phyloP scores from a whole-genome alignment of 306 rosid species.

The Vigna unguiculata region DNA sequence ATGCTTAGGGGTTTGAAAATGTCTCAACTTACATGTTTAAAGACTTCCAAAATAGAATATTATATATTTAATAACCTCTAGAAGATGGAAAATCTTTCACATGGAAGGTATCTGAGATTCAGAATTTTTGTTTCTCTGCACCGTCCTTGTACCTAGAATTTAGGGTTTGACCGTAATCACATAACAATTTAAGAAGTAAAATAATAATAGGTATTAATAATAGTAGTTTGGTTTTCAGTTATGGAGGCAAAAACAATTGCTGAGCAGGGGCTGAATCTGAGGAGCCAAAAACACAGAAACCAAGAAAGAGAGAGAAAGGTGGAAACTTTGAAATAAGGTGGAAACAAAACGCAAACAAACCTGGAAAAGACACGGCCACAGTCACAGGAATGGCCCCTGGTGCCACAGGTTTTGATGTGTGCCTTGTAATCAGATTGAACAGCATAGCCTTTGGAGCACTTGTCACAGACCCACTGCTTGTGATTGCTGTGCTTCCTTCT shows the following conservation, averaged over 20 bases:
- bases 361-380: conserved; percentile 99
- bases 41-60: neutral
- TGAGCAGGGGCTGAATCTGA: conserved; percentile 42
- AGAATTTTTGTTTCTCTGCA: conserved; percentile 32
- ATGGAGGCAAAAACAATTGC: conserved; percentile 34
- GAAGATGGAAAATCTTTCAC: conserved; percentile 36
- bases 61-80: conserved; percentile 4
- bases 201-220: conserved; percentile 20
- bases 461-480: conserved; percentile 95
- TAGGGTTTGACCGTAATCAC: conserved; percentile 52
- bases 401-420: conserved; percentile 97
- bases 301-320: conserved; percentile 14
- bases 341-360: conserved; percentile 39
- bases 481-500: conserved; percentile 87
- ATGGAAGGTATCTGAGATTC: conserved; percentile 26
- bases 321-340: conserved; percentile 7
- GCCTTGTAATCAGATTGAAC: conserved; percentile 98
- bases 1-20: conserved; percentile 27
- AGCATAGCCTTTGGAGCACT: conserved; percentile 90
- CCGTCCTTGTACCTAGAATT: conserved; percentile 33
- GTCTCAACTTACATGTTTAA: neutral
- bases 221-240: conserved; percentile 23
- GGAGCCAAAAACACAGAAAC: conserved; percentile 20
- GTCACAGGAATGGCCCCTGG: conserved; percentile 97
- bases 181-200: conserved; percentile 26